A percentile compares a stretch with the other conserved stretches of the same genome.
phyloP scores from a whole-genome alignment of 2,329 filamentous ascomycete species.

The Albophoma yamanashiensis region DNA sequence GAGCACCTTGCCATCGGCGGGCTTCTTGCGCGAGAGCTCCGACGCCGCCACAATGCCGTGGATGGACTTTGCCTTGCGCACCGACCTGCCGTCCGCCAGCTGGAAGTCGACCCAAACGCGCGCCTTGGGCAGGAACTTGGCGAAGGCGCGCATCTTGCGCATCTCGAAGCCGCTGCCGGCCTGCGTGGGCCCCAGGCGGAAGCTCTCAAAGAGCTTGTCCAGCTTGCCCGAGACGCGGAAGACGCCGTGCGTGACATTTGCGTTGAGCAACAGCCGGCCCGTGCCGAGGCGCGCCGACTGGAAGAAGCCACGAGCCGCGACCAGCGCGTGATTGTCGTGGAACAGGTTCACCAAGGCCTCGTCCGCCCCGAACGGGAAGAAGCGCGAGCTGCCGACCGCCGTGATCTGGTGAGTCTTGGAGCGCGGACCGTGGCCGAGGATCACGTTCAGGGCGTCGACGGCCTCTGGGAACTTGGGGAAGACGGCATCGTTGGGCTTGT shows the following conservation, averaged over 20 bases:
- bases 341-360: slow-evolving; percentile 16
- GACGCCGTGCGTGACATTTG: slow-evolving; percentile 42
- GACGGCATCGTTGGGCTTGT: slow-evolving; percentile 19
- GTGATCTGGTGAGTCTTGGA: slow-evolving; percentile 21
- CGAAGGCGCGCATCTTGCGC: slow-evolving; percentile 15
- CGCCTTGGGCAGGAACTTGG: slow-evolving; percentile 27
- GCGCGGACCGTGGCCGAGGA: slow-evolving; percentile 35
- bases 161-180: slow-evolving; percentile 3
- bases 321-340: slow-evolving; percentile 18
- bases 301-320: slow-evolving; percentile 42
- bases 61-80: slow-evolving; percentile 18
- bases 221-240: slow-evolving; percentile 32
- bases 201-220: slow-evolving; percentile 18
- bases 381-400: slow-evolving; percentile 35
- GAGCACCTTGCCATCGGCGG: slow-evolving; percentile 10
- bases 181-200: slow-evolving; percentile 9
- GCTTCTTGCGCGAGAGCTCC: slow-evolving; percentile 8
- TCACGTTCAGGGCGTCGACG: slow-evolving; percentile 40
- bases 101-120: slow-evolving; percentile 22
- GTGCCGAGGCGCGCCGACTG: slow-evolving; percentile 44
- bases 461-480: slow-evolving; percentile 39
- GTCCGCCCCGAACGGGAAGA: slow-evolving; percentile 31
- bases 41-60: slow-evolving; percentile 14
- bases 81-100: slow-evolving; percentile 17
- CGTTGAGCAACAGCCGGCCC: slow-evolving; percentile 42